Percentiles rank a stretch among this genome's conserved stretches.
Evolutionary conservation across 352 stramenopile species (phyloP).

Genomic region (Chrysophaeum taylorii): DNA sequence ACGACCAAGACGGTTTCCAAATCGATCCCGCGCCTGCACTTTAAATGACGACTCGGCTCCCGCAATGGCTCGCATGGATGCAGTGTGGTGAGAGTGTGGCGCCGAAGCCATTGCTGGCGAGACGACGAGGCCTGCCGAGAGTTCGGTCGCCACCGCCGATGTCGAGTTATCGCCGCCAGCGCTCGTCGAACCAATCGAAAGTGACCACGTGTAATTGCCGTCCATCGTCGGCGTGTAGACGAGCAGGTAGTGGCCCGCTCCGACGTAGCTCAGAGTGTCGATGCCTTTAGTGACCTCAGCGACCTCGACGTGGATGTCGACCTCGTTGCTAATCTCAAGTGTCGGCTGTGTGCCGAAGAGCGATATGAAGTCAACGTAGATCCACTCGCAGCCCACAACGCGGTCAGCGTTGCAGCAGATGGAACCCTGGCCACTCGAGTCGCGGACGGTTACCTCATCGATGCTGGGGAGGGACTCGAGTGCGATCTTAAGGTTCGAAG

Average conservation of each 20-base stretch:
- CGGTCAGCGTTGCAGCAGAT: background rate
- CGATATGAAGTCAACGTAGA: background rate
- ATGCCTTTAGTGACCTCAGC: slow-evolving; percentile 56
- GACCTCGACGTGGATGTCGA: slow-evolving; percentile 42
- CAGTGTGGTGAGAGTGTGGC: slow-evolving; percentile 48
- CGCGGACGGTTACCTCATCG: slow-evolving; percentile 10
- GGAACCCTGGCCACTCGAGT: background rate
- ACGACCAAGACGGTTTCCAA: slow-evolving; percentile 72
- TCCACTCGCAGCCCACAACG: background rate
- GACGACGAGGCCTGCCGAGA: slow-evolving; percentile 62
- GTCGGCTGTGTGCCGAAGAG: slow-evolving; percentile 3
- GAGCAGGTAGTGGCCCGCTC: slow-evolving; percentile 63
- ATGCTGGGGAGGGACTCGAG: background rate
- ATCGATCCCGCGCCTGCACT: slow-evolving; percentile 74
- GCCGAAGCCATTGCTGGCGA: slow-evolving; percentile 57
- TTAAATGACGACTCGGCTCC: slow-evolving; percentile 56
- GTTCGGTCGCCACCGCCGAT: slow-evolving; percentile 46
- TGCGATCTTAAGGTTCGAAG: slow-evolving; percentile 7
- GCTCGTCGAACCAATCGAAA: slow-evolving; percentile 26
- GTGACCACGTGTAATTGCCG: slow-evolving; percentile 46
- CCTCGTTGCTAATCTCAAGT: slow-evolving; percentile 10
- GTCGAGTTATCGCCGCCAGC: background rate
- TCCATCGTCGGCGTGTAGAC: slow-evolving; percentile 59
- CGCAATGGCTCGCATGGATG: slow-evolving; percentile 60
- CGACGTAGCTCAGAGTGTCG: slow-evolving; percentile 56